phyloP scores from a whole-genome alignment of 2,329 filamentous ascomycete species.

The Penicillium sp. region DNA sequence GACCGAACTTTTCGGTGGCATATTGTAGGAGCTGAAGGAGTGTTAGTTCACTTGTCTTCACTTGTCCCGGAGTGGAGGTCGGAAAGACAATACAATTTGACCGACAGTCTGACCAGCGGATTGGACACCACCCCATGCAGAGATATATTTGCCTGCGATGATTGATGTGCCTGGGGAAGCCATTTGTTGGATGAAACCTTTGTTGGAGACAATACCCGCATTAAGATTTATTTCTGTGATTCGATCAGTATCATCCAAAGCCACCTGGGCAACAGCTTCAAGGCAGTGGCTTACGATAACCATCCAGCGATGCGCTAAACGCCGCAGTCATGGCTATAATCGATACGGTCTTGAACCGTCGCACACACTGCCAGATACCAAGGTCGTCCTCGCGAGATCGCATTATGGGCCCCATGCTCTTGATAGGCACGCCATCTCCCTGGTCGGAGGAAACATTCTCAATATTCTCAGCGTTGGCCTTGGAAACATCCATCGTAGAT shows the following conservation, averaged over 20 bases:
- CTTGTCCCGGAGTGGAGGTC: too few relatives aligned
- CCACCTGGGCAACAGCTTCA: neutral
- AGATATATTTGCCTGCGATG: constrained; percentile 37
- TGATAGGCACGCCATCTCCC: neutral
- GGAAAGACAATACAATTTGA: constrained; percentile 32
- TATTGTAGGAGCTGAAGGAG: constrained; percentile 32
- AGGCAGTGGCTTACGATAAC: constrained; percentile 35
- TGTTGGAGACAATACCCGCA: constrained; percentile 42
- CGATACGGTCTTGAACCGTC: constrained; percentile 35
- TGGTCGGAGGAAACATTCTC: neutral
- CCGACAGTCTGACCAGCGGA: constrained; percentile 41
- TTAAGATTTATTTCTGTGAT: constrained; percentile 34
- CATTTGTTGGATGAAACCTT: constrained; percentile 42
- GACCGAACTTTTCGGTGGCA: constrained; percentile 36
- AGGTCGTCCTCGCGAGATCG: constrained; percentile 40
- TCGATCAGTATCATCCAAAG: neutral
- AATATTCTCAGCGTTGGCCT: neutral
- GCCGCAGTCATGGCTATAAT: constrained; percentile 42
- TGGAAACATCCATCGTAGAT: neutral
- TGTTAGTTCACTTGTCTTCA: neutral
- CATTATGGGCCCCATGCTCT: constrained; percentile 27
- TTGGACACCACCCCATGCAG: constrained; percentile 42
- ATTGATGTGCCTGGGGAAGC: constrained; percentile 29
- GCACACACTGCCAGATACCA: constrained; percentile 38
- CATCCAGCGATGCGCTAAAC: constrained; percentile 44